Evolutionary conservation across 2,329 filamentous ascomycete genomes (phyloP).

Genomic region (Hypoxylon sp.): DNA sequence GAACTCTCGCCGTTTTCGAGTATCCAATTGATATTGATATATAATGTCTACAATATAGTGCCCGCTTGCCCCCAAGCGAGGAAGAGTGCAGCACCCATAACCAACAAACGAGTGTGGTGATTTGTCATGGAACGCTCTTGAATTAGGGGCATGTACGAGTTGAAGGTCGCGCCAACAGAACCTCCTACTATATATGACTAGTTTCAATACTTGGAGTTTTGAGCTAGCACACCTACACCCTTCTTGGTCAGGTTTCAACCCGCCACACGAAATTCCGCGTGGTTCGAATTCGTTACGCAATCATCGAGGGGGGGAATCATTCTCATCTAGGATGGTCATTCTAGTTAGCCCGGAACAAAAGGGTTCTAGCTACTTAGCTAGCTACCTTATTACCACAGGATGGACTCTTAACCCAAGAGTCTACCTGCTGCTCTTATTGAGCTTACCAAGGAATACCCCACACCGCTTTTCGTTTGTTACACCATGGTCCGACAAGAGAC

Average conservation of each 20-base stretch:
- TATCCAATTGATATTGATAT: constrained; percentile 41
- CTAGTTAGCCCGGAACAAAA: not conserved
- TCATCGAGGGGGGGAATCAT: not conserved
- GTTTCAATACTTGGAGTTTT: constrained; percentile 11
- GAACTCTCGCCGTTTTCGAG: constrained; percentile 17
- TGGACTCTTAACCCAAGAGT: not conserved
- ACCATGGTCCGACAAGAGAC: not conserved
- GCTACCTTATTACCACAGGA: not conserved
- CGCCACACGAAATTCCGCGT: constrained; percentile 4
- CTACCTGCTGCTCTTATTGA: not conserved
- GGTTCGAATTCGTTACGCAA: not conserved
- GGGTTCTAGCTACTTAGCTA: not conserved
- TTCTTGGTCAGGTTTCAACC: constrained; percentile 1
- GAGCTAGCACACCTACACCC: not conserved
- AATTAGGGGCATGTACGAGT: constrained; percentile 7
- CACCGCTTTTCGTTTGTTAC: not conserved
- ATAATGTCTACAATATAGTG: constrained; percentile 48
- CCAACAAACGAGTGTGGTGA: constrained; percentile 6
- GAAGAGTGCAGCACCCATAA: constrained; percentile 22
- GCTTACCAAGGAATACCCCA: not conserved
- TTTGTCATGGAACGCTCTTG: constrained; percentile 5
- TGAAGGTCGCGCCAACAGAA: not conserved
- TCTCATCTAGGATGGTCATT: not conserved
- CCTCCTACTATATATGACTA: constrained; percentile 27
- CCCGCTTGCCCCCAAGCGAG: constrained; percentile 8